A percentile compares a stretch with the other conserved stretches of the same genome.
phyloP scores from a whole-genome alignment of 331 rosid species.

The Telfairia occidentalis region DNA sequence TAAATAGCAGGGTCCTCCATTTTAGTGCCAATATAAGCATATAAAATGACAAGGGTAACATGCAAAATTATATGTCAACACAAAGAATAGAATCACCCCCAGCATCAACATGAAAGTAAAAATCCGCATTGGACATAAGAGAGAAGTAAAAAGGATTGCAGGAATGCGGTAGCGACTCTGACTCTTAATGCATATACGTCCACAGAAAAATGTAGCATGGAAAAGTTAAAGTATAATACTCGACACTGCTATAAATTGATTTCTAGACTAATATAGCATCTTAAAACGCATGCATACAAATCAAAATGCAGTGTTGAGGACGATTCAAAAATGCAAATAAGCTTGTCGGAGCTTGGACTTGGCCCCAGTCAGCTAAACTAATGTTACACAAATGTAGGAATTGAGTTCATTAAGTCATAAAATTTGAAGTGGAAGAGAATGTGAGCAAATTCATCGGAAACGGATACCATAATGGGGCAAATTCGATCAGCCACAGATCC shows the following conservation, averaged over 20 bases:
- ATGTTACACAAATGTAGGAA: background rate
- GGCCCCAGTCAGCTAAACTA: background rate
- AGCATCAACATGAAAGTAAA: background rate
- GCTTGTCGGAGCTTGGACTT: background rate
- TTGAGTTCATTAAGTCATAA: background rate
- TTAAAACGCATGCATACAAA: background rate
- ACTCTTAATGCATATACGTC: background rate
- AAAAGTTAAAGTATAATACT: background rate
- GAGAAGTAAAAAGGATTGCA: background rate
- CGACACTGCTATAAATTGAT: background rate
- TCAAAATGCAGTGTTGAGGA: background rate
- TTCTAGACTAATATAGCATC: background rate
- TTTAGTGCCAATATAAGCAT: background rate
- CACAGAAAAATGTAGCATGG: background rate
- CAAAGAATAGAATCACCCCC: background rate
- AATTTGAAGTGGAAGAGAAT: conserved; percentile 9
- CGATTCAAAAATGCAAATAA: background rate
- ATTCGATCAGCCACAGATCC: conserved; percentile 25
- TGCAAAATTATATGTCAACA: background rate
- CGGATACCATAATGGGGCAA: conserved; percentile 48
- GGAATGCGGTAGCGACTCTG: too few relatives aligned
- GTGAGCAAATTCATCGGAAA: conserved; percentile 4
- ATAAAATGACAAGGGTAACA: background rate
- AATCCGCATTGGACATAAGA: background rate
- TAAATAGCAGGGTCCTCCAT: background rate